Evolutionary conservation across 805 yeast species (phyloP).

Genomic region (Schizosaccharomyces lindneri): DNA sequence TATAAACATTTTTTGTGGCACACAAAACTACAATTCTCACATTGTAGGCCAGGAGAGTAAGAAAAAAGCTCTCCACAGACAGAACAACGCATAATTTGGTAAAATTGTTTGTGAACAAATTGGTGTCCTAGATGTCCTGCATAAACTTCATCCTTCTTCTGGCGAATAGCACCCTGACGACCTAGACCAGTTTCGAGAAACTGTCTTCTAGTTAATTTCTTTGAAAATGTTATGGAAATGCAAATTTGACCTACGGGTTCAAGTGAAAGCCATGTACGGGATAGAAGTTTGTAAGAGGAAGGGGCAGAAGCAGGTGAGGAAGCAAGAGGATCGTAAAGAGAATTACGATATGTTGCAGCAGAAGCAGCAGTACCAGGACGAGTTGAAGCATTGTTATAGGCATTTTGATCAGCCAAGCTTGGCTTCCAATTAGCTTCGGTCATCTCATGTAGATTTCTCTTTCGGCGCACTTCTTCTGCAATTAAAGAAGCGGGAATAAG

Average conservation of each 20-base stretch:
- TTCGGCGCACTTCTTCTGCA: neutral
- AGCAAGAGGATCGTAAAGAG: neutral
- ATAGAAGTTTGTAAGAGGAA: slow-evolving; percentile 3
- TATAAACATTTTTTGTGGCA: neutral
- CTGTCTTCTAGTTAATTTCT: slow-evolving; percentile 8
- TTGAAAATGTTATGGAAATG: neutral
- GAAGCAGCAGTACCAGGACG: neutral
- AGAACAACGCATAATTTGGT: slow-evolving; percentile 1
- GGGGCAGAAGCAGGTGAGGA: neutral
- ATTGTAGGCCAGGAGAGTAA: neutral
- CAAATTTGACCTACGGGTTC: neutral
- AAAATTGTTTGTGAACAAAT: neutral
- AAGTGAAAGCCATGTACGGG: neutral
- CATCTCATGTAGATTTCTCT: neutral
- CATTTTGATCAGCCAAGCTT: neutral
- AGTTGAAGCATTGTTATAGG: neutral
- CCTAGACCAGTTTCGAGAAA: slow-evolving; percentile 29
- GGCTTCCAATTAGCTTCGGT: neutral
- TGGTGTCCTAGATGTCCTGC: neutral
- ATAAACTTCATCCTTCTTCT: slow-evolving; percentile 36
- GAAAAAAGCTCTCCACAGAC: neutral
- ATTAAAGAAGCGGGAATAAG: slow-evolving; percentile 58
- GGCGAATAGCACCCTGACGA: slow-evolving; percentile 95
- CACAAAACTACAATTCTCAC: neutral
- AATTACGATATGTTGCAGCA: neutral